phyloP scores from a whole-genome alignment of 2,329 filamentous ascomycete genomes.

The Cladophialophora exuberans region DNA sequence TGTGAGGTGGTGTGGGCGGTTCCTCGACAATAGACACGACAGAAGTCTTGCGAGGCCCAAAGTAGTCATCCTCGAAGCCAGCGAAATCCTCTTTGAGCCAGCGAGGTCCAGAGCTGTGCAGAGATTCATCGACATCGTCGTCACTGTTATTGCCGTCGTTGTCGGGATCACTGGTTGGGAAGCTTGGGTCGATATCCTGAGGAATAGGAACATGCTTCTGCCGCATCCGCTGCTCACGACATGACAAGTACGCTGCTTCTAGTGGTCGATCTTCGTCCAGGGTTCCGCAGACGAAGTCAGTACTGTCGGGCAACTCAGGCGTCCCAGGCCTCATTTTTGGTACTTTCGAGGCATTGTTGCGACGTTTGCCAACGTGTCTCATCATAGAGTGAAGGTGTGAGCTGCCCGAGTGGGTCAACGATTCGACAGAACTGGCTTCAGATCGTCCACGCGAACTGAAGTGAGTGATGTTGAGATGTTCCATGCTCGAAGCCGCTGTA shows the following conservation, averaged over 20 bases:
- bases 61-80: conserved; percentile 59
- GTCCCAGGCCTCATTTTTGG: conserved; percentile 67
- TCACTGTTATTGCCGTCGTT: conserved; percentile 77
- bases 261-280: conserved; percentile 91
- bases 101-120: conserved; percentile 52
- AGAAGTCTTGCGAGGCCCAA: conserved; percentile 48
- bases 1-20: conserved; percentile 66
- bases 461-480: conserved; percentile 52
- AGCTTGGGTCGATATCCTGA: conserved; percentile 98
- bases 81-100: conserved; percentile 76
- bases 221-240: conserved; percentile 77
- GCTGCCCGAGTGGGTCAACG: conserved; percentile 33
- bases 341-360: conserved; percentile 11
- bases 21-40: conserved; percentile 57
- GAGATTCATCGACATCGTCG: conserved; percentile 59
- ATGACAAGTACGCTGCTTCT: conserved; percentile 91
- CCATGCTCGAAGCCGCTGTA: conserved; percentile 56
- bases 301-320: conserved; percentile 91
- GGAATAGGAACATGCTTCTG: conserved; percentile 81
- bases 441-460: conserved; percentile 52
- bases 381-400: conserved; percentile 28
- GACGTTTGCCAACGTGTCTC: conserved; percentile 10
- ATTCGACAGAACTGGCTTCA: conserved; percentile 57
- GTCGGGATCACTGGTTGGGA: conserved; percentile 91
- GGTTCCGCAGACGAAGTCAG: conserved; percentile 98